Percentiles rank a stretch among this genome's conserved stretches.
Evolutionary conservation across 2,329 filamentous ascomycete species (phyloP).

Genomic region (Epichloe amarillans): DNA sequence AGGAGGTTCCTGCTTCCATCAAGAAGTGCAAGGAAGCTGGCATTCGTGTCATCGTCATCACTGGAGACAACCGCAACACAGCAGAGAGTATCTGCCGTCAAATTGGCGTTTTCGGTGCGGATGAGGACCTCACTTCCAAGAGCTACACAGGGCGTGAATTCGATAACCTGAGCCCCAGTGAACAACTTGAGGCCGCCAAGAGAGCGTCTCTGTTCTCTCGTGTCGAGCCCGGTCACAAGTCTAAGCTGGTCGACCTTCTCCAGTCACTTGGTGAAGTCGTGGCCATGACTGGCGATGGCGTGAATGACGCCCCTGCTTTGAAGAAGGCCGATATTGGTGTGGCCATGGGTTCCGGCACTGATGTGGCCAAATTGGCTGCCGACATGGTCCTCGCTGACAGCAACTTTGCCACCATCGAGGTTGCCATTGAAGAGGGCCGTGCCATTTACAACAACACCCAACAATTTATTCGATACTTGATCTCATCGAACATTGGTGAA

Average conservation of each 20-base stretch:
- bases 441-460: conserved; percentile 99
- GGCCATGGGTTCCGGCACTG: conserved; percentile 95
- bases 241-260: conserved; percentile 90
- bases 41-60: conserved; percentile 95
- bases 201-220: conserved; percentile 86
- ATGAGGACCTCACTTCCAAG: conserved; percentile 79
- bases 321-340: conserved; percentile 99
- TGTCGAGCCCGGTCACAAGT: conserved; percentile 92
- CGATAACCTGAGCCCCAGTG: conserved; percentile 63
- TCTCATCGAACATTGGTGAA: conserved; percentile 98
- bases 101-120: conserved; percentile 78
- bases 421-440: conserved; percentile 90
- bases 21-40: conserved; percentile 82
- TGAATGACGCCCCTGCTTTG: conserved; percentile 92
- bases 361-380: conserved; percentile 89
- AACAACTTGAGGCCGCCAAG: conserved; percentile 75
- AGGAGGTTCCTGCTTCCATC: conserved; percentile 79
- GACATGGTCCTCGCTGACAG: conserved; percentile 98
- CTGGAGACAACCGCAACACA: conserved; percentile 94
- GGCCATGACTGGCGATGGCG: conserved; percentile 97
- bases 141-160: conserved; percentile 94
- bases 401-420: conserved; percentile 96
- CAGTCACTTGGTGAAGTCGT: conserved; percentile 90
- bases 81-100: conserved; percentile 95
- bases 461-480: conserved; percentile 97